A percentile compares a stretch with the other conserved stretches of the same genome.
Evolutionary conservation across 208 protist species (phyloP).

Genomic region (Leishmania guyanensis): DNA sequence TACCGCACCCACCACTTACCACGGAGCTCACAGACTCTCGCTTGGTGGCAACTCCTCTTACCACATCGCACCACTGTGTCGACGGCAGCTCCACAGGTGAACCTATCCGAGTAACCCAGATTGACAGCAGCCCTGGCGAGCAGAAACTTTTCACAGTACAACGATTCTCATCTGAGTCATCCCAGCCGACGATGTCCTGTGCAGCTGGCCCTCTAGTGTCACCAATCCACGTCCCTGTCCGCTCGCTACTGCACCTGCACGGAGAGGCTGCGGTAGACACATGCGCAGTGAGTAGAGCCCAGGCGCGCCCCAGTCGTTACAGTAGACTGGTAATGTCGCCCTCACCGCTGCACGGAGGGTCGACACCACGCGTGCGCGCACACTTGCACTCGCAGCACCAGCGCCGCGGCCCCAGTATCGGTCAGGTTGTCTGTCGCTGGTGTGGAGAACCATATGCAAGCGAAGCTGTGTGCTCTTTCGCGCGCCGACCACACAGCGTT

Average conservation of each 20-base stretch:
- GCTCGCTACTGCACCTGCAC: neutral
- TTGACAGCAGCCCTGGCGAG: neutral
- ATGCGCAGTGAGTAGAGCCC: neutral
- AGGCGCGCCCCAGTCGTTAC: neutral
- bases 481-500: constrained; percentile 25
- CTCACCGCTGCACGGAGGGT: neutral
- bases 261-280: neutral
- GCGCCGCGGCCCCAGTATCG: constrained; percentile 10
- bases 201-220: neutral
- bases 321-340: neutral
- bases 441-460: constrained; percentile 41
- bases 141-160: neutral
- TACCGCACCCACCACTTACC: neutral
- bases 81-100: neutral
- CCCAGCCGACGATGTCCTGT: neutral
- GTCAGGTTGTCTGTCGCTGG: constrained; percentile 39
- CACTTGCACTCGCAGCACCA: neutral
- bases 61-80: neutral
- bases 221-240: neutral
- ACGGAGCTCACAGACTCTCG: neutral
- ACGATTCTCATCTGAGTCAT: neutral
- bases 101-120: neutral
- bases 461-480: constrained; percentile 33
- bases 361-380: neutral
- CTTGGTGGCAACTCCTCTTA: neutral